Percentiles rank a stretch among this genome's conserved stretches.
These are phyloP conservation scores for Zygosaccharomyces rouxii DNA, from an alignment of 805 yeast species.

Conservation along the genomic window DNA sequence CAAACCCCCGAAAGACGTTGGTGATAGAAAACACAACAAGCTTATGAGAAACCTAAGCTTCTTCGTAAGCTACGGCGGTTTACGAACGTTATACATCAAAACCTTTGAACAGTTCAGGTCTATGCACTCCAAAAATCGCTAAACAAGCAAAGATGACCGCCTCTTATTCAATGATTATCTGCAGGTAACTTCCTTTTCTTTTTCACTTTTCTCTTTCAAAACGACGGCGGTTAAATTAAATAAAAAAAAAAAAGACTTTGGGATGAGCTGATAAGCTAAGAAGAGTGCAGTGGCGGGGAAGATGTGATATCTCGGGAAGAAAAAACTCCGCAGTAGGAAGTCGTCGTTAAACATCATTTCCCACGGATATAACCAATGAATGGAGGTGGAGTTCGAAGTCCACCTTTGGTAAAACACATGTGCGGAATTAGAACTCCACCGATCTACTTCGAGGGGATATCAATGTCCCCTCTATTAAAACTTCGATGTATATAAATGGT, in stretches of 20 bases:
- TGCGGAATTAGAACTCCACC: not conserved
- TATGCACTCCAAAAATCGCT: not conserved
- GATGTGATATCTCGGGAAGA: not conserved
- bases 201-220: not conserved
- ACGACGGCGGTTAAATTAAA: not conserved
- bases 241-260: not conserved
- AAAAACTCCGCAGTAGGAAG: not conserved
- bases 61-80: constrained; percentile 6
- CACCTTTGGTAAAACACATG: not conserved
- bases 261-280: not conserved
- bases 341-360: not conserved
- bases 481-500: not conserved
- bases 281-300: not conserved
- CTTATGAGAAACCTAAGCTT: not conserved
- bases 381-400: not conserved
- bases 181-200: not conserved
- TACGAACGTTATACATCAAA: constrained; percentile 1
- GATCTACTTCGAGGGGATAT: not conserved
- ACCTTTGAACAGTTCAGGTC: constrained; percentile 1
- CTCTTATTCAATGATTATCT: not conserved
- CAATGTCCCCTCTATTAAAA: not conserved
- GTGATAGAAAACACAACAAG: not conserved
- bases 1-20: not conserved
- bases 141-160: not conserved
- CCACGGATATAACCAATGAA: not conserved